Evolutionary conservation across 805 yeast species (phyloP), one percentile per base, ranked within the genome.

Genomic region (Kazachstania martiniae): DNA sequence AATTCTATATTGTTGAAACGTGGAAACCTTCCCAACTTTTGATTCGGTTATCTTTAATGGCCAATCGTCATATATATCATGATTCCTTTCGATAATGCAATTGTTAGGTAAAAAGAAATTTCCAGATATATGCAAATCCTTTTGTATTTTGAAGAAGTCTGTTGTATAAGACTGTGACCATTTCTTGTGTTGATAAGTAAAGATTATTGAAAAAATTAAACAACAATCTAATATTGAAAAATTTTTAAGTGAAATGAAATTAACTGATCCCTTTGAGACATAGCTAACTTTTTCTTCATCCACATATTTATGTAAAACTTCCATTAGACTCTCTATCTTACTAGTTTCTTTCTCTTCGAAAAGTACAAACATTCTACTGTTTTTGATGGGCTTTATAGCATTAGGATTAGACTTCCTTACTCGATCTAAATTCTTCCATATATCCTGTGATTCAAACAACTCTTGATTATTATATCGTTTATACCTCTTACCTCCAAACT

Each of bases 351-450:
- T 12, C 4, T 21, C 9, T 10, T 21, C 26, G n/a, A 30, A 27
- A 9, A 36, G 13, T 4, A 49, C 30, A 31, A 44, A 46, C 17
- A 51, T 10, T 24, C 18, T 25, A 28, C 55, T 42, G 18, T 45
- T 41, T 14, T 37, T 36, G 12, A 48, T 37, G 2, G 21, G 14
- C 12, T 18, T 21, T 2, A 36, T 46, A 2, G 45, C 34, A 17
- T 31, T 18, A 14, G 27, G 19, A 24, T 36, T 21, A 4, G 18
- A 32, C 8, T 39, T 34, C 18, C 46, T 42, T 28, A 51, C 39
- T 25, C 35, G 37, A 25, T 49, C 49, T 13, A 51, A 28, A 13
- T 35, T 46, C 25, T 43, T 38, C 53, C 53, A 47, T 6, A 51
- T 33, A 32, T 47, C 53, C 22, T 49, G 51, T 1, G 44, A 32